Evolutionary conservation across 108 stramenopile species (phyloP).

Genomic region (Thalassiosira profunda): DNA sequence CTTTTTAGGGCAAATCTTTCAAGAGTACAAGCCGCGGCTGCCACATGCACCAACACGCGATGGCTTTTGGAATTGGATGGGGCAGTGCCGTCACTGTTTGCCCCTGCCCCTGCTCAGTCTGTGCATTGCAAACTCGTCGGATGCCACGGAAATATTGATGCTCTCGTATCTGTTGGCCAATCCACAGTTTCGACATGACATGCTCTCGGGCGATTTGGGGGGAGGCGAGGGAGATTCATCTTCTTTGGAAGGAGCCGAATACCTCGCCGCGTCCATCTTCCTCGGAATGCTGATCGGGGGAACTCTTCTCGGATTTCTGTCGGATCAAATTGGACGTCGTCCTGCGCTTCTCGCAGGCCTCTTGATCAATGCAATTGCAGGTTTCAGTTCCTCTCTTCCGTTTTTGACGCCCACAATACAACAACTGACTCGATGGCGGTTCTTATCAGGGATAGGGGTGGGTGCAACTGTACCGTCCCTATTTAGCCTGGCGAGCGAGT

Average conservation of each 20-base stretch:
- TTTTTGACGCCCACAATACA: slow-evolving; percentile 23
- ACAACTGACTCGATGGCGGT: slow-evolving; percentile 56
- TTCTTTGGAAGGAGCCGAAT: slow-evolving; percentile 39
- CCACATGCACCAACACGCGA: not conserved
- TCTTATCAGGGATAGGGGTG: slow-evolving; percentile 74
- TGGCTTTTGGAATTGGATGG: too few species aligned
- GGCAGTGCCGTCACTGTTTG: slow-evolving; percentile 10
- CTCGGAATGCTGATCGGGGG: slow-evolving; percentile 87
- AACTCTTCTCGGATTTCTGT: slow-evolving; percentile 58
- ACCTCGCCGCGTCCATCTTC: slow-evolving; percentile 81
- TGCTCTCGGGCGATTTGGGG: slow-evolving; percentile 12
- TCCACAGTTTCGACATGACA: slow-evolving; percentile 43
- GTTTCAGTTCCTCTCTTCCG: slow-evolving; percentile 55
- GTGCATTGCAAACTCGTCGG: slow-evolving; percentile 76
- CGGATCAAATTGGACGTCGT: slow-evolving; percentile 68
- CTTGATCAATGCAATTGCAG: slow-evolving; percentile 60
- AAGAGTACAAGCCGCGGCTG: slow-evolving; percentile 9
- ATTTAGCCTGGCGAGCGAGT: slow-evolving; percentile 74
- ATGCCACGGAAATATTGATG: slow-evolving; percentile 81
- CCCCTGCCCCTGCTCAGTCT: slow-evolving; percentile 58
- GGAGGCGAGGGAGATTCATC: slow-evolving; percentile 20
- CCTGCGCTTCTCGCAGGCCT: slow-evolving; percentile 71
- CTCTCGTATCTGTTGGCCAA: slow-evolving; percentile 75
- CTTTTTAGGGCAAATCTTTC: slow-evolving; percentile 23
- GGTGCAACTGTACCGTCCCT: slow-evolving; percentile 81